These are phyloP conservation scores for Epipyxis sp. DNA, from an alignment of 108 stramenopile species.

Conservation along the genomic window DNA sequence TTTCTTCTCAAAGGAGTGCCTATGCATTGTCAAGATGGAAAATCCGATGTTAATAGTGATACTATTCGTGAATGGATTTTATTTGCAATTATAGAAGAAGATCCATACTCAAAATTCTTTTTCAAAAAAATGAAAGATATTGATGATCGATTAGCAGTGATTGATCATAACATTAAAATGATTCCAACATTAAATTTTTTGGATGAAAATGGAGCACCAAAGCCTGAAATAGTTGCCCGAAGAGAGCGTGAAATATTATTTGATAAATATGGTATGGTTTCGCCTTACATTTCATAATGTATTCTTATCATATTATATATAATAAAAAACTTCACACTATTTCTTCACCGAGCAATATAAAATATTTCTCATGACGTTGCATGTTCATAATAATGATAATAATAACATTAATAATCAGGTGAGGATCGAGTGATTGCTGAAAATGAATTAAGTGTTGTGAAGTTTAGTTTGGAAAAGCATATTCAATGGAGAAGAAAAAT, in stretches of 20 bases:
- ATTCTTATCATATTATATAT: no score
- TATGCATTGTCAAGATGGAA: not conserved
- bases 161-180: not conserved
- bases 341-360: no score
- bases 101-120: not conserved
- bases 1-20: not conserved
- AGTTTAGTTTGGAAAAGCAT: not conserved
- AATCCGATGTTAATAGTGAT: not conserved
- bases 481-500: not conserved
- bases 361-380: no score
- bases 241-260: constrained; percentile 7
- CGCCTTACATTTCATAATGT: no score
- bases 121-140: not conserved
- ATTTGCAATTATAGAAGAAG: constrained; percentile 3
- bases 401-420: no score
- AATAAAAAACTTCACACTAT: no score
- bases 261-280: constrained; percentile 16
- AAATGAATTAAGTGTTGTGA: not conserved
- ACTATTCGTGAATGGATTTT: constrained; percentile 4
- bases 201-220: constrained; percentile 2
- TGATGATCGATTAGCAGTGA: not conserved
- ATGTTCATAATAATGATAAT: no score
- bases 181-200: not conserved
- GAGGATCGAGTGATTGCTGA: not conserved
- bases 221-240: not conserved